A percentile compares a stretch with the other conserved stretches of the same genome.
Evolutionary conservation across 352 stramenopile genomes (phyloP).

Genomic region (Globisporangium radiosum): DNA sequence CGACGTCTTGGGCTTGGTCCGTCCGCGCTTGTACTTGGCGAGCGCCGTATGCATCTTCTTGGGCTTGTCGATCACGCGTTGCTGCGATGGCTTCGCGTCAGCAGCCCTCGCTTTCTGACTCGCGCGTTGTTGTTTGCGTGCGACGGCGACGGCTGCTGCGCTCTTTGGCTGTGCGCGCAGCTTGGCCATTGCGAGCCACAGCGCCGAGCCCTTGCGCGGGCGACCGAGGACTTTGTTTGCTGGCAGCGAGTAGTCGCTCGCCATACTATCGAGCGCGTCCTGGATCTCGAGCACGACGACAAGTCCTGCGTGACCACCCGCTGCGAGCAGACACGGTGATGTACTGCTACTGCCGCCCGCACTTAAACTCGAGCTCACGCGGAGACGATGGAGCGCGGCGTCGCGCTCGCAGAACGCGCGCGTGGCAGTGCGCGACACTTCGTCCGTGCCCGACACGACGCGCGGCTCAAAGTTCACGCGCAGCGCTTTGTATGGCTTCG

Average conservation of each 20-base stretch:
- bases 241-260: conserved; percentile 44
- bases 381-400: conserved; percentile 65
- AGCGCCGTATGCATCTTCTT: conserved; percentile 29
- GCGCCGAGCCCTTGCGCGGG: conserved; percentile 10
- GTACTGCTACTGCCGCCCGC: conserved; percentile 4
- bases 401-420: conserved; percentile 73
- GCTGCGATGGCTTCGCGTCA: conserved; percentile 15
- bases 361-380: conserved; percentile 29
- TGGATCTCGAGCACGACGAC: conserved; percentile 71
- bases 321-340: conserved; percentile 58
- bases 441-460: conserved; percentile 34
- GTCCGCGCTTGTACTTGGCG: conserved; percentile 31
- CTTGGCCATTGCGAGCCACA: conserved; percentile 20
- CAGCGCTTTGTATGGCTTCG: conserved; percentile 53
- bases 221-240: conserved; percentile 48
- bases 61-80: conserved; percentile 32
- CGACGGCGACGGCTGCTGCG: not conserved
- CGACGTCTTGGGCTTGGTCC: conserved; percentile 5
- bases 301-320: conserved; percentile 61
- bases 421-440: conserved; percentile 30
- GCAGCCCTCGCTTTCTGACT: conserved; percentile 16
- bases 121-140: conserved; percentile 7
- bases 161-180: not conserved
- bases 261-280: conserved; percentile 42
- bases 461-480: conserved; percentile 40